Evolutionary conservation across 192 early-diverging fungal species (phyloP), one percentile per base, ranked within the genome.

Genomic region (Spizellomyces sp.): DNA sequence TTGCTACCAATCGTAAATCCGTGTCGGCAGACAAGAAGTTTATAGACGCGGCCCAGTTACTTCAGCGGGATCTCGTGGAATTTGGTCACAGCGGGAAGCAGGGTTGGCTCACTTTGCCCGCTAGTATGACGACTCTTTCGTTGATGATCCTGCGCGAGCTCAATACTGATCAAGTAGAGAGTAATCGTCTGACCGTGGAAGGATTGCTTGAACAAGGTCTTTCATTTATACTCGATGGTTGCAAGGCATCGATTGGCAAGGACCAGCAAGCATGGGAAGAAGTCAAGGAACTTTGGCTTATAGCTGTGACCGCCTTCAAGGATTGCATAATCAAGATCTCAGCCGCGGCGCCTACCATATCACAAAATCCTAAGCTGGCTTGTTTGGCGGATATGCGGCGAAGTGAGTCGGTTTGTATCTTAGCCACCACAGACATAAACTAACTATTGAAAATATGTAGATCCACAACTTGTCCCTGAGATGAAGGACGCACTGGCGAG

Each of bases 211-310:
- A 12, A 19, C 14, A 19, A n/a, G 50, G 17, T 12, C 50, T 54
- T 54, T n/a, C 50, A 4, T 61, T 61, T 27, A n/a, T 61, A 12
- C 12, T 61, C 17, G 12, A 36, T 15, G 59, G 59, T 22, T 36
- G 14, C 59, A 36, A 61, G 59, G n/a, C 27, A 36, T n/a, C 15
- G 15, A 1, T n/a, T 36, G 59, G 22, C n/a, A 12, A 12, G 22
- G 27, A 36, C 22, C n/a, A 61, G 27, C n/a, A 15, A 61, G 12
- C 17, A 36, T 61, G 12, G 12, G 59, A 61, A 4, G 59, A 61
- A 12, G n/a, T 61, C 2, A 61, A 61, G 22, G 59, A 61, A 27
- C 22, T 61, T 12, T 61, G 59, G 59, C 15, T 12, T 14, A 61
- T 61, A 12, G n/a, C 59, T 1, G n/a, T n/a, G n/a, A 2, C 59